A percentile compares a stretch with the other conserved stretches of the same genome.
Conservation (phyloP, 345 rosid genomes). For the Carallia brachiata region DNA sequence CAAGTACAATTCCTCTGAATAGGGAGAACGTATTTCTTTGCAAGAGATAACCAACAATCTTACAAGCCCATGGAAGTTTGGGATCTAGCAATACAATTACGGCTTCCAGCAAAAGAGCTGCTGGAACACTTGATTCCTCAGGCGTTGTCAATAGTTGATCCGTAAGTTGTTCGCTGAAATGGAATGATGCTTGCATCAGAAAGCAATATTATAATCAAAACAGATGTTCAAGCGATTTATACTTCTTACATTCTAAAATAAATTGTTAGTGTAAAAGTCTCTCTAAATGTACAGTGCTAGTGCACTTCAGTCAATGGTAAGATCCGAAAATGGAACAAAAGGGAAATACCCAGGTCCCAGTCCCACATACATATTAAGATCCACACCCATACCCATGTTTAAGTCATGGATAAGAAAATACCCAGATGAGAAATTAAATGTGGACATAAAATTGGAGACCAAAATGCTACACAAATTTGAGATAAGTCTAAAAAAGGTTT, state of each 20-base stretch:
- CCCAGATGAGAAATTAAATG: background rate
- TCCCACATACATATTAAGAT: too few relatives aligned
- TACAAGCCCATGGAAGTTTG: conserved; percentile 89
- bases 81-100: conserved; percentile 62
- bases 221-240: background rate
- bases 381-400: too few relatives aligned
- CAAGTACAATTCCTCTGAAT: conserved; percentile 61
- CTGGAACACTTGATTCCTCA: conserved; percentile 41
- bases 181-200: conserved; percentile 13
- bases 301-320: too few relatives aligned
- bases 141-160: conserved; percentile 53
- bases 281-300: background rate
- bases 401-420: too few relatives aligned
- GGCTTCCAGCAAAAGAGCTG: conserved; percentile 64
- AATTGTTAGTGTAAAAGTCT: background rate
- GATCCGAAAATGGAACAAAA: too few relatives aligned
- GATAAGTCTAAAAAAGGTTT: conserved; percentile 6
- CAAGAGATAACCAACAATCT: conserved; percentile 59
- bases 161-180: conserved; percentile 53
- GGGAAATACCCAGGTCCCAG: too few relatives aligned
- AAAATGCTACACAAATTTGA: background rate
- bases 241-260: background rate
- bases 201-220: background rate
- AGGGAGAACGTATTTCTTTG: conserved; percentile 52
- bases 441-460: conserved; percentile 5